phyloP scores from a whole-genome alignment of 2,329 filamentous ascomycete species.

The Sordariomycetes sp. region DNA sequence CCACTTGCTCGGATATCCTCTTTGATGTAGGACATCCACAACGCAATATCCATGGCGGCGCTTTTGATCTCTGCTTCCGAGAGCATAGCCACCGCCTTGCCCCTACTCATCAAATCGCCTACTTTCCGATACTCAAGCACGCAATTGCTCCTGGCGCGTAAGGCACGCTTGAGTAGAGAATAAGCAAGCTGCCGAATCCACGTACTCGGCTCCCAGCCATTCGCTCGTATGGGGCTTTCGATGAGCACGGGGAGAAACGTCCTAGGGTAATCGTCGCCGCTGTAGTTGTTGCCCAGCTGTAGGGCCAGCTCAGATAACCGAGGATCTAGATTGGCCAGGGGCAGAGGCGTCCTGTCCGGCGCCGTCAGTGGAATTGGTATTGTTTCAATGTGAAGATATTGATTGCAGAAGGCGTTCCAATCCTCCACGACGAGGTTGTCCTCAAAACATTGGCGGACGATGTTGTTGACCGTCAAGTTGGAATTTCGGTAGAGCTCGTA shows the following conservation, averaged over 20 bases:
- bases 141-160: no score
- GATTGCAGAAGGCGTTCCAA: conserved; percentile 19
- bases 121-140: no score
- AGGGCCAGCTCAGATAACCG: conserved; percentile 28
- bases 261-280: conserved; percentile 16
- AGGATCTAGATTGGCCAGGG: conserved; percentile 21
- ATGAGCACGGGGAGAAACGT: conserved; percentile 59
- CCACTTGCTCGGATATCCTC: background rate
- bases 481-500: conserved; percentile 9
- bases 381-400: conserved; percentile 17
- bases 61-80: conserved; percentile 4
- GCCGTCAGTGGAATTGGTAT: conserved; percentile 9
- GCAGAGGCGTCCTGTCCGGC: conserved; percentile 5
- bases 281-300: conserved; percentile 13
- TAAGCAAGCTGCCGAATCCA: conserved; percentile 44
- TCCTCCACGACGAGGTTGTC: conserved; percentile 9
- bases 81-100: conserved; percentile 13
- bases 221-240: conserved; percentile 44
- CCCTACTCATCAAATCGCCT: no score
- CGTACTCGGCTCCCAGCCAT: conserved; percentile 46
- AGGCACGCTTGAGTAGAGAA: conserved; percentile 27
- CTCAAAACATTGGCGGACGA: conserved; percentile 16
- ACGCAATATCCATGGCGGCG: conserved; percentile 10
- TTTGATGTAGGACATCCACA: conserved; percentile 9
- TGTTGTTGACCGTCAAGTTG: conserved; percentile 17